These are phyloP conservation scores for Astrothelium macrocarpum DNA, from an alignment of 495 filamentous ascomycete species.

Conservation along the genomic window DNA sequence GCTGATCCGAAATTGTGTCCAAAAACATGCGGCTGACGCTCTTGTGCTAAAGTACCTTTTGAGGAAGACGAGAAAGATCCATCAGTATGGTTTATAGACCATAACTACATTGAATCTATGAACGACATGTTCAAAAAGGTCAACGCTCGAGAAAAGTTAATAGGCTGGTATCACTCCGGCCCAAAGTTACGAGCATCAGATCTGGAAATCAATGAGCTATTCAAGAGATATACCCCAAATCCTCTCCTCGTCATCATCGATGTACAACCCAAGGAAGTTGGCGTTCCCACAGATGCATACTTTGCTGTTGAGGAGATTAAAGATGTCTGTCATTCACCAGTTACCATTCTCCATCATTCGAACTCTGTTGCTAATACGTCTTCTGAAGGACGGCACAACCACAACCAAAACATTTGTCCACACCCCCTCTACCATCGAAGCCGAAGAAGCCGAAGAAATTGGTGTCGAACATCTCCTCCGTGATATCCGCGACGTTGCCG, in stretches of 20 bases:
- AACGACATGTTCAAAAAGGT: conserved; percentile 99
- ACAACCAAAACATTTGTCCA: conserved; percentile 97
- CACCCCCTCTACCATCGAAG: conserved; percentile 98
- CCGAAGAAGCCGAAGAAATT: conserved; percentile 97
- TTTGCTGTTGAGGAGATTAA: conserved; percentile 99
- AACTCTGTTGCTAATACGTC: conserved; percentile 16
- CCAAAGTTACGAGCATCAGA: conserved; percentile 95
- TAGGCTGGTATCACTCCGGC: conserved; percentile 99
- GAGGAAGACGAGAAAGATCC: conserved; percentile 98
- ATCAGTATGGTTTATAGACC: conserved; percentile 97
- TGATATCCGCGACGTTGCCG: conserved; percentile 95
- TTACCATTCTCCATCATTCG: background rate
- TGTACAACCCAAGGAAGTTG: conserved; percentile 95
- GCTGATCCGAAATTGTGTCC: background rate
- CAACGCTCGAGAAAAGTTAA: conserved; percentile 96
- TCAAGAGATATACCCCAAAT: conserved; percentile 97
- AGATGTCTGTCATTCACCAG: conserved; percentile 57
- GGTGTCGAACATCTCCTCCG: conserved; percentile 96
- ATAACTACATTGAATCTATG: conserved; percentile 99
- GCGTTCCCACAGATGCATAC: conserved; percentile 96
- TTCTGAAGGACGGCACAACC: conserved; percentile 83
- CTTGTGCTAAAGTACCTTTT: conserved; percentile 67
- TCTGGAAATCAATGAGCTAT: conserved; percentile 98
- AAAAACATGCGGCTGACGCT: background rate
- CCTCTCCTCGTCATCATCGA: conserved; percentile 96